Evolutionary conservation across 1,284 basidiomycete genomes (phyloP), one percentile per base, ranked within the genome.

Genomic region (Gymnopus androsaceus): DNA sequence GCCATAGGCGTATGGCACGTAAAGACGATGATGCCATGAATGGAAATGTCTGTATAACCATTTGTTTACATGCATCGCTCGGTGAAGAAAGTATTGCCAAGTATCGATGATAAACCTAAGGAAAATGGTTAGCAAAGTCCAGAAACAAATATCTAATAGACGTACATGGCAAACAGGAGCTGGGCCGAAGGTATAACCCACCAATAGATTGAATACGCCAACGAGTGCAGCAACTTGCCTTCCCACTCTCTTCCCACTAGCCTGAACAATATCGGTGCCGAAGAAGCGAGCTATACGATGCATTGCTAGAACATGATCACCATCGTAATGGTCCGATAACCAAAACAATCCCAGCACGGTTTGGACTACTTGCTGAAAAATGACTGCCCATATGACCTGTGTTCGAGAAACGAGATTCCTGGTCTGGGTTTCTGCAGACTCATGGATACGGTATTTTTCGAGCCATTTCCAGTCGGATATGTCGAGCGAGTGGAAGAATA

Each of bases 31-130:
- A 71, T 99, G 97, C 72, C 91, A 89, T 1, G 93, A 94, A 74
- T 99, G 97, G 64, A 98, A 82, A 58, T 92, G 84, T 64, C 87
- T 91, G 78, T 98, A 99, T 33, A 99, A 80, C 70, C 83, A 96
- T 57, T 89, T 91, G 77, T 93, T 95, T 66, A 83, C 77, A 77
- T 99, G 96, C 87, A 98, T 94, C 38, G 79, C 75, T 46, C 97
- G 92, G 71, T 99, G 96, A 37, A 94, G 80, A 74, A 94, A 94
- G 74, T 99, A 99, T 74, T 99, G 95, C 95, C 95, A 98, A 31
- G 95, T 95, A 74, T 99, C 96, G 67, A 99, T 90, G 59, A 96
- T 71, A 71, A 97, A 92, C 77, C 95, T 98, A 61, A 7, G 15
- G 42, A 58, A 45, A 34, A 40, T 49, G 30, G 44, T 30, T 30